Evolutionary conservation across 2,329 filamentous ascomycete genomes (phyloP).

Genomic region (Alternaria sp.): DNA sequence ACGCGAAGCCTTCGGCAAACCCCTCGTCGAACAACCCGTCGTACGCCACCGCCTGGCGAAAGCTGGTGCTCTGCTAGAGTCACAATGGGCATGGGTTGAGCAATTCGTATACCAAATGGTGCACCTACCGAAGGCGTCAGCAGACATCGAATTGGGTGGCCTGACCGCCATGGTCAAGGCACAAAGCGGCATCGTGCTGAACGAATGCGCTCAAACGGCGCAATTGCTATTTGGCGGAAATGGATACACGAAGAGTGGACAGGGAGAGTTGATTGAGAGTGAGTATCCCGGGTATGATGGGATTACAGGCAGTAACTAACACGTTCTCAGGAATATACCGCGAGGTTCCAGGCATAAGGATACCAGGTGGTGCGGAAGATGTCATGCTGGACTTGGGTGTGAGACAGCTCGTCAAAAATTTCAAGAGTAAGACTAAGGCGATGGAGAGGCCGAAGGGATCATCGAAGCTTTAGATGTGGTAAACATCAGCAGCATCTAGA

Average conservation of each 20-base stretch:
- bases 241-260: slow-evolving; percentile 72
- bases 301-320: slow-evolving; percentile 13
- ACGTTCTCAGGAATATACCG: slow-evolving; percentile 61
- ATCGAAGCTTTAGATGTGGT: slow-evolving; percentile 51
- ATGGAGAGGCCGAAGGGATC: slow-evolving; percentile 54
- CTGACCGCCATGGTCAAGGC: slow-evolving; percentile 76
- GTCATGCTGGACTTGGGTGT: slow-evolving; percentile 74
- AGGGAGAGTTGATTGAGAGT: slow-evolving; percentile 75
- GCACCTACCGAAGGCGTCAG: slow-evolving; percentile 64
- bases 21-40: slow-evolving; percentile 75
- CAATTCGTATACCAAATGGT: slow-evolving; percentile 73
- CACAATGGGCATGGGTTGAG: slow-evolving; percentile 75
- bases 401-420: slow-evolving; percentile 74
- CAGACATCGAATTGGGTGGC: slow-evolving; percentile 71
- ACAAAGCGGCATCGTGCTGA: slow-evolving; percentile 72
- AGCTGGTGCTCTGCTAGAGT: slow-evolving; percentile 71
- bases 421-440: slow-evolving; percentile 63
- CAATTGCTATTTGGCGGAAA: slow-evolving; percentile 77
- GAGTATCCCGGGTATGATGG: slow-evolving; percentile 48
- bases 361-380: slow-evolving; percentile 75
- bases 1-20: slow-evolving; percentile 71
- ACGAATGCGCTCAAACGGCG: slow-evolving; percentile 73
- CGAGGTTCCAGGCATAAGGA: slow-evolving; percentile 66
- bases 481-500: background rate
- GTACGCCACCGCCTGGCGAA: slow-evolving; percentile 76